phyloP scores from a whole-genome alignment of 495 filamentous ascomycete genomes.

The Sporormia fimetaria region DNA sequence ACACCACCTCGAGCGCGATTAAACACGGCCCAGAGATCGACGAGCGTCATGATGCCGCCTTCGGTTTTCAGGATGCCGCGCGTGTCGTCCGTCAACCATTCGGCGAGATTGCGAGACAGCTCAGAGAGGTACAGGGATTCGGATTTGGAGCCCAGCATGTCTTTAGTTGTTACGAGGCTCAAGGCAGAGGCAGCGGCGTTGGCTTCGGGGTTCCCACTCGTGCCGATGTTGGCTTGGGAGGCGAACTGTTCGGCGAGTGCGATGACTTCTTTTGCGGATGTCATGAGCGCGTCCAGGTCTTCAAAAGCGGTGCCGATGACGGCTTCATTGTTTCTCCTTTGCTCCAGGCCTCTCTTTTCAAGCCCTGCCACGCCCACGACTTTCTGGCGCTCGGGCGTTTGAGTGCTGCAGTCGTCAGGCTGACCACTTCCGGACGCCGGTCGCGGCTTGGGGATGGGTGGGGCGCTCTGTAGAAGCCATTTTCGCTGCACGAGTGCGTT shows the following conservation, averaged over 20 bases:
- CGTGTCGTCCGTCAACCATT: slow-evolving; percentile 85
- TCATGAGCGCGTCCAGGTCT: slow-evolving; percentile 93
- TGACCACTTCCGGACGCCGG: slow-evolving; percentile 18
- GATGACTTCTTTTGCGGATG: slow-evolving; percentile 89
- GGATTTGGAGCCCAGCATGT: slow-evolving; percentile 58
- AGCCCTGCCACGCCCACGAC: slow-evolving; percentile 86
- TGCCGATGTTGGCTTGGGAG: slow-evolving; percentile 47
- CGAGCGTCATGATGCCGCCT: slow-evolving; percentile 87
- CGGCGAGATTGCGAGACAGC: slow-evolving; percentile 77
- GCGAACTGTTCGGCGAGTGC: slow-evolving; percentile 85
- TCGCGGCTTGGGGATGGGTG: slow-evolving; percentile 67
- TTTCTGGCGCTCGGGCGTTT: slow-evolving; percentile 39
- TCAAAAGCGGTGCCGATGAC: slow-evolving; percentile 94
- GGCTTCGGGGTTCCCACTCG: slow-evolving; percentile 49
- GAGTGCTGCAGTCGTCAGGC: slow-evolving; percentile 3
- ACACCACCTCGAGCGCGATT: slow-evolving; percentile 93
- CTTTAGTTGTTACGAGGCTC: slow-evolving; percentile 84
- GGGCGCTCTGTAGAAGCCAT: slow-evolving; percentile 88
- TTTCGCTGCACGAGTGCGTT: slow-evolving; percentile 81
- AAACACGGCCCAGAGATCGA: slow-evolving; percentile 94
- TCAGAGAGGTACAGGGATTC: slow-evolving; percentile 60
- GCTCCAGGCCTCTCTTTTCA: slow-evolving; percentile 69
- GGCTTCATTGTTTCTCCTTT: slow-evolving; percentile 79
- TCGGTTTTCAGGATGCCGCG: slow-evolving; percentile 69
- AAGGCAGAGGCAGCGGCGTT: slow-evolving; percentile 68